Conservation (phyloP, 1,284 basidiomycete genomes). For the Ganoderma sinense region DNA sequence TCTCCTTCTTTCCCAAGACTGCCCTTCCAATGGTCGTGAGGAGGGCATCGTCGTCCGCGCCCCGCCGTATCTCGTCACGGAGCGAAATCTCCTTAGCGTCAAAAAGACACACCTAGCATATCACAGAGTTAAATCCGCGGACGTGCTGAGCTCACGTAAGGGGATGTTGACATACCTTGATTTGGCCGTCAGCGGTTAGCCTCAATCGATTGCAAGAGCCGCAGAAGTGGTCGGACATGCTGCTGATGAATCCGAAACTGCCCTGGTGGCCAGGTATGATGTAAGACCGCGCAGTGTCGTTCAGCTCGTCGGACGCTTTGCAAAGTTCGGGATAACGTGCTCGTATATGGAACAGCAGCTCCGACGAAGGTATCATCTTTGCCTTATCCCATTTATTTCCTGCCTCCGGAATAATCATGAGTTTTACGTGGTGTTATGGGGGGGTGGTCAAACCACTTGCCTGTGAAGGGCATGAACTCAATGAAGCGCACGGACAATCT, state of each 20-base stretch:
- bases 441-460: conserved; percentile 46
- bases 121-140: conserved; percentile 5
- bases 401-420: conserved; percentile 38
- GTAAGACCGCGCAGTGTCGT: conserved; percentile 87
- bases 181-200: conserved; percentile 88
- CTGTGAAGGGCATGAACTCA: conserved; percentile 94
- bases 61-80: conserved; percentile 74
- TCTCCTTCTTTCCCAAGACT: conserved; percentile 80
- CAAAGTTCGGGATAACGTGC: conserved; percentile 54
- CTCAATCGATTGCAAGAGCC: conserved; percentile 85
- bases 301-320: conserved; percentile 70
- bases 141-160: conserved; percentile 5
- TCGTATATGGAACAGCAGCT: conserved; percentile 62
- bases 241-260: conserved; percentile 88
- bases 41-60: conserved; percentile 71
- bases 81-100: conserved; percentile 87
- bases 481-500: conserved; percentile 84
- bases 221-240: conserved; percentile 94
- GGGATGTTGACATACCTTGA: conserved; percentile 65
- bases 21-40: conserved; percentile 71
- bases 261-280: conserved; percentile 77
- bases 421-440: neutral
- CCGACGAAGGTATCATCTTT: conserved; percentile 82
- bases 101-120: conserved; percentile 82
- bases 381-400: conserved; percentile 87